Evolutionary conservation across 106 monocot species (phyloP), one percentile per base, ranked within the genome.

Genomic region (Chionographis japonica): DNA sequence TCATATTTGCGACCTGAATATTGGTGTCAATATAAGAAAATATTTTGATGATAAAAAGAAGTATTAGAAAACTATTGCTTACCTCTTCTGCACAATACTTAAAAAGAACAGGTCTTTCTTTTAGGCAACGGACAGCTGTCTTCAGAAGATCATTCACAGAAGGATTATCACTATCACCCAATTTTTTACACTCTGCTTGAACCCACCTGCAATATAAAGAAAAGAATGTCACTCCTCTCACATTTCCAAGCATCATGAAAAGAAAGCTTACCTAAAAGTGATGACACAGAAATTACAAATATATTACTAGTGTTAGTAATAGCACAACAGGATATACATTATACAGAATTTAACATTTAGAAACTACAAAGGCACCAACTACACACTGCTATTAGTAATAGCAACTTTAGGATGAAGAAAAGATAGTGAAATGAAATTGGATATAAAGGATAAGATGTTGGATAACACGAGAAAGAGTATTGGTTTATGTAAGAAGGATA

Each of bases 31-130:
- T 11, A 37, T 52, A 60, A 72, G 56, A 17, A 68, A 12, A 52
- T 71, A 37, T 40, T 42, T 63, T 19, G 18, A 50, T 54, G 9
- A 63, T 27, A 58, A 13, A 39, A 36, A n/a, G 12, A 14, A 51
- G 77, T 20, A 64, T 43, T 39, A 8, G 19, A 10, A 13, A 62
- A 18, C 64, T 16, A 42, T 20, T 37, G 3, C 49, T 50, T 73
- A 98, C 98, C 90, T 98, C 98, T 88, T 98, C 98, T 53, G 98
- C 90, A 75, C 98, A 98, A 54, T 93, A 98, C 74, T 93, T 93
- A 52, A 93, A 98, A 20, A 98, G 83, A 78, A 98, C 93, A 66
- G 92, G 98, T 49, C 93, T 83, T 85, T 98, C 98, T 74, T 81
- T 92, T 65, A 98, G 72, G 66, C 87, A 88, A 65, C 87, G 74